A percentile compares a stretch with the other conserved stretches of the same genome.
Evolutionary conservation across 208 protist species (phyloP).

Genomic region (Wallacemonas sp.): DNA sequence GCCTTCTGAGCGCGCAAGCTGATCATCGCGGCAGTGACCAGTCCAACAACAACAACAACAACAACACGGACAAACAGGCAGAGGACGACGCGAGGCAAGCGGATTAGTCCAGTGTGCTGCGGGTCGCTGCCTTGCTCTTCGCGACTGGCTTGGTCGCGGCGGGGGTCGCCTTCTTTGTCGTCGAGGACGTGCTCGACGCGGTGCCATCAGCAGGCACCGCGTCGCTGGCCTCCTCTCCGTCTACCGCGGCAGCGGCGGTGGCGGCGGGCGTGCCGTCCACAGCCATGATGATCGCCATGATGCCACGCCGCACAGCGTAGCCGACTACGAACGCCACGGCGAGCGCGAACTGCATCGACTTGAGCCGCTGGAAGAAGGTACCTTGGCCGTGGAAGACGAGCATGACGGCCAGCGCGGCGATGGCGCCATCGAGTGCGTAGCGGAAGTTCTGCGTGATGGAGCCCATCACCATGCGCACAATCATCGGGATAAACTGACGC

Average conservation of each 20-base stretch:
- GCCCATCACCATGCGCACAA: slow-evolving; percentile 22
- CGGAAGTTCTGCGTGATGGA: slow-evolving; percentile 48
- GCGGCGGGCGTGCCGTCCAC: slow-evolving; percentile 13
- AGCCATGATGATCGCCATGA: slow-evolving; percentile 12
- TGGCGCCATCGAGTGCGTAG: slow-evolving; percentile 57
- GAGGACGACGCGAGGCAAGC: too few species aligned
- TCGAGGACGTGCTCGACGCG: too few species aligned
- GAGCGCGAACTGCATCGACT: slow-evolving; percentile 35
- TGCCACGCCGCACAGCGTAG: slow-evolving; percentile 25
- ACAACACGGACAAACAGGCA: not conserved
- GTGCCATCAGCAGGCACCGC: too few species aligned
- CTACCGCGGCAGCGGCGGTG: not conserved
- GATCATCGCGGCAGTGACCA: too few species aligned
- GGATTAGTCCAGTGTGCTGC: not conserved
- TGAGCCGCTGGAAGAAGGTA: slow-evolving; percentile 40
- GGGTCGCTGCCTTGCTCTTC: not conserved
- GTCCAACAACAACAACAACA: too few species aligned
- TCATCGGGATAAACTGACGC: slow-evolving; percentile 18
- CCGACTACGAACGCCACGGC: slow-evolving; percentile 24
- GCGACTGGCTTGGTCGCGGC: too few species aligned
- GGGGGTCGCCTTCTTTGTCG: not conserved
- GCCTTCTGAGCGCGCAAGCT: too few species aligned
- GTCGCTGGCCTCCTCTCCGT: too few species aligned
- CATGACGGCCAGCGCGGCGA: slow-evolving; percentile 49
- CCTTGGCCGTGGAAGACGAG: slow-evolving; percentile 43